Evolutionary conservation across 495 filamentous ascomycete species (phyloP), one percentile per base, ranked within the genome.

Genomic region (Penicillium paradoxum): DNA sequence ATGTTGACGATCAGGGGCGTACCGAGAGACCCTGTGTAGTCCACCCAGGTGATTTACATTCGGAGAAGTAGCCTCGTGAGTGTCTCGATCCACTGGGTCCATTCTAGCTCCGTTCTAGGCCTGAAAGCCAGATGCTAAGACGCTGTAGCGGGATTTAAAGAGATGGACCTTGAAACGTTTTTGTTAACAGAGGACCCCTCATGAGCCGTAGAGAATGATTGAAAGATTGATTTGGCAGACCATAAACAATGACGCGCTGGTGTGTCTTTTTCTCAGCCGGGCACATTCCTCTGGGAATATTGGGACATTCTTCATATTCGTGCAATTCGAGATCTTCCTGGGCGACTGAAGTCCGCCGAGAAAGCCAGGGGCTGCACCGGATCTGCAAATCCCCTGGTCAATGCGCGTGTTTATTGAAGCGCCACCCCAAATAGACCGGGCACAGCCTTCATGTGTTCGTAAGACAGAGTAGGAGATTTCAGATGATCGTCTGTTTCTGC

Each of bases 311-410:
- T 7, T 27, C 24, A 27, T 27, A 7, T 27, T 27, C 24, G 24
- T 27, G 24, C 7, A 27, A 27, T n/a, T n/a, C n/a, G n/a, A 27
- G 3, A 7, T 27, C 3, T 27, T 3, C 24, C 7, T 27, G 24
- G 24, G 24, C 24, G 7, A 7, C 3, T 4, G 18, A 22, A 41
- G n/a, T 48, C 11, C 7, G 5, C 10, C 18, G 22, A 18, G 37
- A 21, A 50, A 41, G 17, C 24, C 47, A 50, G 47, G 47, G 47
- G 47, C 27, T 50, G 25, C 17, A 25, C 30, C 29, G 8, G 38
- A 51, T 51, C 38, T 51, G 48, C 48, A 43, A 36, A 51, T 43
- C 19, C 18, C 48, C 4, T 51, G 48, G 48, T 22, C 48, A 42
- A 43, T 33, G 48, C 48, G 29, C 33, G 36, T 25, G 22, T n/a